phyloP scores from a whole-genome alignment of 805 yeast genomes.

The Metschnikowia hibisci region DNA sequence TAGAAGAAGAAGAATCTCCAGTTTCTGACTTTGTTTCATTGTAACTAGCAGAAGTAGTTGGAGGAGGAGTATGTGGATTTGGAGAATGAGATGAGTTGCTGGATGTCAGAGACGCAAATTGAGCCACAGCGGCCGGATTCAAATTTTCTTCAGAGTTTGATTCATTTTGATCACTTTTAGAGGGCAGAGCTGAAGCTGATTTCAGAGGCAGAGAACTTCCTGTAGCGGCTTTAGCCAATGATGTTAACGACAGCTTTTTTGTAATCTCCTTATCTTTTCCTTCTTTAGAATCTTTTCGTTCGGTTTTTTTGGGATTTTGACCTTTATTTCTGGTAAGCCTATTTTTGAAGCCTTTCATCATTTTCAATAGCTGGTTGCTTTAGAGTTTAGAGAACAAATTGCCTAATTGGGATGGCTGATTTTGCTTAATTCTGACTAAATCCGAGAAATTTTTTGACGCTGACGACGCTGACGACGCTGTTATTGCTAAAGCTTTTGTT shows the following conservation, averaged over 20 bases:
- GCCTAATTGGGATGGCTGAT: too few relatives aligned
- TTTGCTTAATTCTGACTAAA: too few relatives aligned
- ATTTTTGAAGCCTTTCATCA: slow-evolving; percentile 75
- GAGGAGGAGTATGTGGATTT: slow-evolving; percentile 5
- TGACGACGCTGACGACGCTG: too few relatives aligned
- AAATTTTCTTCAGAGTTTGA: slow-evolving; percentile 1
- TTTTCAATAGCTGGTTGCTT: slow-evolving; percentile 28
- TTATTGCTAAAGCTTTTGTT: too few relatives aligned
- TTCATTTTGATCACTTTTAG: slow-evolving; percentile 11
- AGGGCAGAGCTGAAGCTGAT: not conserved
- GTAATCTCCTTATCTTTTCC: slow-evolving; percentile 31
- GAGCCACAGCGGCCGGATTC: slow-evolving; percentile 3
- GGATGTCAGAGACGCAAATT: slow-evolving; percentile 5
- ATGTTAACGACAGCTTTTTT: slow-evolving; percentile 5
- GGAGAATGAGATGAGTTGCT: not conserved
- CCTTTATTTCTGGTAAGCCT: slow-evolving; percentile 42
- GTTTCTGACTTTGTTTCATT: slow-evolving; percentile 2
- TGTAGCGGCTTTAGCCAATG: slow-evolving; percentile 8
- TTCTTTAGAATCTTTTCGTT: slow-evolving; percentile 35
- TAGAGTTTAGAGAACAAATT: not conserved
- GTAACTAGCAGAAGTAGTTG: slow-evolving; percentile 3
- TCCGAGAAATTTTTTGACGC: too few relatives aligned
- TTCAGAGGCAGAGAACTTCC: slow-evolving; percentile 5
- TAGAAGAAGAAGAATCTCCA: not conserved
- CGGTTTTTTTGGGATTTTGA: slow-evolving; percentile 29